These are phyloP conservation scores for Planoprotostelium fungivorum DNA, from an alignment of 78 protist genomes.

Conservation along the genomic window DNA sequence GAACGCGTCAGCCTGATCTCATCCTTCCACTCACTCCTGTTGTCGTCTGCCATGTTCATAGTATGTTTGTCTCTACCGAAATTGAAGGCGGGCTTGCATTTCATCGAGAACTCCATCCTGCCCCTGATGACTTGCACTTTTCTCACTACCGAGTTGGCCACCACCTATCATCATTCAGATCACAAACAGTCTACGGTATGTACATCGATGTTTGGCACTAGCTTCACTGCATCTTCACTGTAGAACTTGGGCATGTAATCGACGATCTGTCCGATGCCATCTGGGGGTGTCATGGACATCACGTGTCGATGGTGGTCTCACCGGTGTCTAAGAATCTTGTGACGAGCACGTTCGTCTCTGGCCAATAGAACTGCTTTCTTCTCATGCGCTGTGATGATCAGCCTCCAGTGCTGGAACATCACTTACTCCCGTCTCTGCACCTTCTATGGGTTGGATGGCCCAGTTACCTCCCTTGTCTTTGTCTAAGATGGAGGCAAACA, in stretches of 20 bases:
- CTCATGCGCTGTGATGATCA: neutral
- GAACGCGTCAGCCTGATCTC: no score
- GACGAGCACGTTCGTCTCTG: slow-evolving; percentile 43
- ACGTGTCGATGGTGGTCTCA: neutral
- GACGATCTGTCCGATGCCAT: slow-evolving; percentile 14
- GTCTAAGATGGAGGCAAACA: slow-evolving; percentile 39
- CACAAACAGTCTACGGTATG: neutral
- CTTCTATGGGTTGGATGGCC: neutral
- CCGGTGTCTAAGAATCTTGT: slow-evolving; percentile 23
- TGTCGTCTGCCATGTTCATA: neutral
- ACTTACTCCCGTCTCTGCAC: neutral
- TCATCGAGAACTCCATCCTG: slow-evolving; percentile 21
- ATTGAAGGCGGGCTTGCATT: slow-evolving; percentile 38
- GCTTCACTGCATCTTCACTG: slow-evolving; percentile 17
- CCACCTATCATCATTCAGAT: neutral
- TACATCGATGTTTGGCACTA: slow-evolving; percentile 6
- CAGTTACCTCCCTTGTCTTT: neutral
- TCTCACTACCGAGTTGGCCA: slow-evolving; percentile 10
- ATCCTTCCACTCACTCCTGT: neutral
- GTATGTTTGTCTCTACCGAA: slow-evolving; percentile 24
- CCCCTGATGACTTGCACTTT: slow-evolving; percentile 49
- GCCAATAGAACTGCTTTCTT: slow-evolving; percentile 50
- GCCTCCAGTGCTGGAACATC: neutral
- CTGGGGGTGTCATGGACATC: neutral
- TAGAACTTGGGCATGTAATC: slow-evolving; percentile 56